Conservation (phyloP, 208 protist species). For the Leptomonas pyrrhocoris region DNA sequence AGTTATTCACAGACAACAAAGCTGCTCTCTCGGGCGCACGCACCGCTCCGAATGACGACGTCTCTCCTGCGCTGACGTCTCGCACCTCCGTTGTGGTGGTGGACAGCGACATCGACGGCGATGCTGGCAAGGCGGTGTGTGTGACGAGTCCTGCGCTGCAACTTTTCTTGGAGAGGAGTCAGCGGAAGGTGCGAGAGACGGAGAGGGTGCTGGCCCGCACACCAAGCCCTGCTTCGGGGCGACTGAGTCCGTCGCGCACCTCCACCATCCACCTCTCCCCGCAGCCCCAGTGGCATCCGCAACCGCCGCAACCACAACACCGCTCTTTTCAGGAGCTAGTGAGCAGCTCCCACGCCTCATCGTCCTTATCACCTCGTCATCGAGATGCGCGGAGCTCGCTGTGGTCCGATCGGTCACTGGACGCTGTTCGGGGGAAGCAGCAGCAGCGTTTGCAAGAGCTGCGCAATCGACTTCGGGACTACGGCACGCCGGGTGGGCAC, state of each 20-base stretch:
- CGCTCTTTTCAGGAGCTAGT: not conserved
- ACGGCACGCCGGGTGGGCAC: slow-evolving; percentile 2
- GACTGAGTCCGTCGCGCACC: not conserved
- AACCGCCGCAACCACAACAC: not conserved
- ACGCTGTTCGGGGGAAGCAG: slow-evolving; percentile 3
- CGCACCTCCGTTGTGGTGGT: not conserved
- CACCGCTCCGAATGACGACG: not conserved
- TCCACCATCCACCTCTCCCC: slow-evolving; percentile 2
- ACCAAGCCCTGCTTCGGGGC: not conserved
- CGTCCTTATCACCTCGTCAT: not conserved
- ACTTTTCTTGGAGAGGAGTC: slow-evolving; percentile 66
- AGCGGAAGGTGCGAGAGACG: slow-evolving; percentile 67
- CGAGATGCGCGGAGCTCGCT: not conserved
- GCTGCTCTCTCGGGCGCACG: not conserved
- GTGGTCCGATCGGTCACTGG: not conserved
- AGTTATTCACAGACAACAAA: not conserved
- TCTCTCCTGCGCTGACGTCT: not conserved
- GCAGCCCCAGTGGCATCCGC: not conserved
- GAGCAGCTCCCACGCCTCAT: not conserved
- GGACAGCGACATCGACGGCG: not conserved
- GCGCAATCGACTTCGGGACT: slow-evolving; percentile 17
- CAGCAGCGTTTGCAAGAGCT: slow-evolving; percentile 27
- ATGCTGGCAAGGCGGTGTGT: slow-evolving; percentile 18
- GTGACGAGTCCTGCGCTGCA: slow-evolving; percentile 68
- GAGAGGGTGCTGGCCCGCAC: slow-evolving; percentile 51